A percentile compares a stretch with the other conserved stretches of the same genome.
phyloP scores from a whole-genome alignment of 2,329 filamentous ascomycete genomes.

The Talaromyces pinophilus region DNA sequence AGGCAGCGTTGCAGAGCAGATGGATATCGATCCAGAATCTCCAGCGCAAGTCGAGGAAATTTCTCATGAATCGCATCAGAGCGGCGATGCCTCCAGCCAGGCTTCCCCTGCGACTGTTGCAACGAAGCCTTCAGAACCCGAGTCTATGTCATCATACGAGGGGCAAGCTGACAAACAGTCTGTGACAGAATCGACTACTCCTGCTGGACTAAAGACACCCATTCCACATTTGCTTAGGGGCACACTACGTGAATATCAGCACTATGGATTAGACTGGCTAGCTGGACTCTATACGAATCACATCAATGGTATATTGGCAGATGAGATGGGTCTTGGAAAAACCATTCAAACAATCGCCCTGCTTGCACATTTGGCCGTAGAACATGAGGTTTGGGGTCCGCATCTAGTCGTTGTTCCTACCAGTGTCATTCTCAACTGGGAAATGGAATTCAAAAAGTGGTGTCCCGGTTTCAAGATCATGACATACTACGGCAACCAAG shows the following conservation, averaged over 20 bases:
- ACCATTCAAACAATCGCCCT: constrained; percentile 97
- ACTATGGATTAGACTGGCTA: constrained; percentile 96
- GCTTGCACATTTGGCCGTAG: constrained; percentile 85
- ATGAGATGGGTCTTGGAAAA: constrained; percentile 98
- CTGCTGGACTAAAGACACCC: constrained; percentile 60
- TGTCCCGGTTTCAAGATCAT: constrained; percentile 97
- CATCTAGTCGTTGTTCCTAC: constrained; percentile 96
- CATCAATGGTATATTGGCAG: constrained; percentile 93
- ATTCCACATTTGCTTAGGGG: constrained; percentile 83
- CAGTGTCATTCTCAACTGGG: constrained; percentile 99
- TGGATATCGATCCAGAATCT: not conserved
- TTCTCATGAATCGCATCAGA: constrained; percentile 31
- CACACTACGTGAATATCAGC: constrained; percentile 91
- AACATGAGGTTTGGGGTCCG: constrained; percentile 90
- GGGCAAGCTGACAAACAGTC: constrained; percentile 35
- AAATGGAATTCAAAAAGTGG: constrained; percentile 99
- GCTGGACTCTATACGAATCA: constrained; percentile 87
- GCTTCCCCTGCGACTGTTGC: constrained; percentile 46
- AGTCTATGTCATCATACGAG: constrained; percentile 47
- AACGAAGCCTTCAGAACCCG: constrained; percentile 48
- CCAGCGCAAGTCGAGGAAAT: constrained; percentile 23
- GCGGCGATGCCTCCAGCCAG: constrained; percentile 42
- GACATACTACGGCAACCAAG: constrained; percentile 91
- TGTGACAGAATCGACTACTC: constrained; percentile 45
- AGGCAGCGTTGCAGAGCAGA: not conserved